Base-by-base conservation (phyloP, 2,329 filamentous ascomycete species). In the Phialophora macrospora region DNA sequence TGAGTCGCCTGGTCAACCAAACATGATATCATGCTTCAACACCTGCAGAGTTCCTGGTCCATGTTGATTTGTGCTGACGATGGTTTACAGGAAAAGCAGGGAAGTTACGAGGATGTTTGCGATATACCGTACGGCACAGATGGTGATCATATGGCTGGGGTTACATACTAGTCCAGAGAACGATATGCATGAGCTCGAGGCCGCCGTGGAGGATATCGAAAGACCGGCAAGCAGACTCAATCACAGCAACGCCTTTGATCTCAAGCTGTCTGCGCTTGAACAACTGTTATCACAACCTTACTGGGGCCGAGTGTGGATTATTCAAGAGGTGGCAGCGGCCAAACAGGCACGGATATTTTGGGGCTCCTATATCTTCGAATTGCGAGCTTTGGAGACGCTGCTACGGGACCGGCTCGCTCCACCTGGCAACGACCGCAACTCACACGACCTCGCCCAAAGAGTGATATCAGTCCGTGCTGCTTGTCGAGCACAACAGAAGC, bases 231-330 rank as follows among this genome's bases (percentile, higher is more conserved):
- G 57, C 49, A 44, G 56, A 41, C 59, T 52, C 8, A 24, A 55
- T 49, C 52, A 55, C n/a, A 38, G 48, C 11, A 41, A 30, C 26
- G 34, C 38, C 2, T 41, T 34, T 4, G 46, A 22, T 60, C 41
- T 17, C 54, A 56, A 46, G 9, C 9, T 60, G n/a, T 34, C 51
- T 14, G 61, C 26, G 5, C 60, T 72, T 26, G 62, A 67, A 17
- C 60, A 64, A 12, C 41, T 73, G 28, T 63, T 73, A 14, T 63
- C 56, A n/a, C 64, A 69, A 30, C 60, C 59, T 20, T 73, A 71
- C 54, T 73, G 71, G 64, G 52, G 65, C 9, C 55, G 72, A 11
- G 66, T 72, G 4, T 73, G 72, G 72, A 68, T 73, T 5, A 66
- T 72, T 4, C 72, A 73, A 46, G 72, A 73, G 58, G 65, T 71